Evolutionary conservation across 129 eudicot genomes (phyloP), one percentile per base, ranked within the genome.

Genomic region (Pittosporum tobira): DNA sequence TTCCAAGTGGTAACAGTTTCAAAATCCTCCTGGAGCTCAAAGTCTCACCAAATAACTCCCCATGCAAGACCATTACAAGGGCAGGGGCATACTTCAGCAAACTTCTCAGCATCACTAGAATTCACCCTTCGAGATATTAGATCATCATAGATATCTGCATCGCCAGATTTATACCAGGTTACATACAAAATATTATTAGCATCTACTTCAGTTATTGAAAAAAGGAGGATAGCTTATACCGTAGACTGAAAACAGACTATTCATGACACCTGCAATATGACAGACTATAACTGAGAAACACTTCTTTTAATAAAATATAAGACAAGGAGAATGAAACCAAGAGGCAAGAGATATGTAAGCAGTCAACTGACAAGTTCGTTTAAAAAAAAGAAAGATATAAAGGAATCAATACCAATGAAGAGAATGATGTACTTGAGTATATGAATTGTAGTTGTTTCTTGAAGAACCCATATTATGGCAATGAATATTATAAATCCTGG

Each of bases 71-170:
- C 98, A 72, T 78, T 86, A 65, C 98, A 91, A 31, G 95, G 95
- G 72, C 98, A 91, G 15, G 96, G 96, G 55, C 98, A 91, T 49
- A 91, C 55, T 78, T 91, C 98, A 26, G 98, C 96, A 79, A 91
- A 91, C 74, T 91, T 91, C 79, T 91, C 99, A 61, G 99, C 99
- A 76, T 91, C 99, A 73, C 99, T 91, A 0, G 99, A 80, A 64
- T 87, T 75, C 57, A 91, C 96, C 66, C 96, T 84, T 54, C 99
- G 68, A 28, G 99, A 87, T 52, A 91, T 91, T 60, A 87, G 61
- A 72, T 91, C 99, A 73, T 91, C 99, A 60, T 91, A 91, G 16
- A 91, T 91, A 81, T 91, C 99, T 91, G 88, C 77, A 54, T 44
- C 34, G 45, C 6, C 34, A 21, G 26, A 68, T 40, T 40, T 25